These are phyloP conservation scores for Ustilago xerochloae DNA, from an alignment of 1,284 basidiomycete genomes.

Conservation along the genomic window DNA sequence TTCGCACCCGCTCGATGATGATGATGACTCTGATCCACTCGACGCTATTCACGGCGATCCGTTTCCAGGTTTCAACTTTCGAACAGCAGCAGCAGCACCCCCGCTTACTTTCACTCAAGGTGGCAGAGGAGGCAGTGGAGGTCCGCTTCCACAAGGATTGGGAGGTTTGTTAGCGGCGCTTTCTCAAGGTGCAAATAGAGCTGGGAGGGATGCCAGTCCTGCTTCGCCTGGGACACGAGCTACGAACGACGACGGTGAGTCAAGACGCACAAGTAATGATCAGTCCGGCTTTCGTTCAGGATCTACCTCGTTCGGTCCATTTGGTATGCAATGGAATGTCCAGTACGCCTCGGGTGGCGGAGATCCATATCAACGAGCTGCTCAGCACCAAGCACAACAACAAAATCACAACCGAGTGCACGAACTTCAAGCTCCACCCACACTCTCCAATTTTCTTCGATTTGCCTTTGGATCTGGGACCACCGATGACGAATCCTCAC, in stretches of 20 bases:
- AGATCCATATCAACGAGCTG: slow-evolving; percentile 17
- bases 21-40: slow-evolving; percentile 5
- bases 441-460: slow-evolving; percentile 42
- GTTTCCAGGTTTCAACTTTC: slow-evolving; percentile 7
- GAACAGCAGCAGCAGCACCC: slow-evolving; percentile 5
- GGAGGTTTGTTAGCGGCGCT: slow-evolving; percentile 25
- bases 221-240: not conserved
- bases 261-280: not conserved
- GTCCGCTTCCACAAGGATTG: slow-evolving; percentile 1
- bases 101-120: slow-evolving; percentile 3
- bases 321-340: slow-evolving; percentile 42
- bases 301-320: slow-evolving; percentile 35
- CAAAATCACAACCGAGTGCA: too few species aligned
- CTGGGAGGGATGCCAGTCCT: not conserved
- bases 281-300: slow-evolving; percentile 15
- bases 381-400: slow-evolving; percentile 20
- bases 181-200: slow-evolving; percentile 8
- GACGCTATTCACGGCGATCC: not conserved
- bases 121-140: not conserved
- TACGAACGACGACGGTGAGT: not conserved
- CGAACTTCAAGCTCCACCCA: slow-evolving; percentile 21
- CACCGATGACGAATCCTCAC: slow-evolving; percentile 5
- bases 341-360: slow-evolving; percentile 37
- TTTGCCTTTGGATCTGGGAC: slow-evolving; percentile 39
- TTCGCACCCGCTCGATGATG: not conserved